These are phyloP conservation scores for Pseudogymnoascus sp. DNA, from an alignment of 2,329 filamentous ascomycete genomes.

Conservation along the genomic window DNA sequence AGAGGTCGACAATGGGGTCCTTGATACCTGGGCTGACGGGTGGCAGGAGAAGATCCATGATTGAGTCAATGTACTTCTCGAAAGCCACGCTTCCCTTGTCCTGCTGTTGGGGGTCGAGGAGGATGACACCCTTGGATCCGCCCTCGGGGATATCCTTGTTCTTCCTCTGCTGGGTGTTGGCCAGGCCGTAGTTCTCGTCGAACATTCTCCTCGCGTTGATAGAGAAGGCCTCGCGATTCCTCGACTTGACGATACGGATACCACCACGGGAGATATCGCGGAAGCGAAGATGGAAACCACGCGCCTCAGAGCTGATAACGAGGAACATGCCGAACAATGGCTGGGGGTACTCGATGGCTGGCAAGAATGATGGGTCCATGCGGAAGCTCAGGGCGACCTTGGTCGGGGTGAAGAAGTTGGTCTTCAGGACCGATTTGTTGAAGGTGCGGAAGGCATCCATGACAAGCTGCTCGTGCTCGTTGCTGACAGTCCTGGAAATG, in stretches of 20 bases:
- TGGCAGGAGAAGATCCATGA: conserved; percentile 85
- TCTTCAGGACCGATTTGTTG: conserved; percentile 90
- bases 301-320: conserved; percentile 91
- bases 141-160: conserved; percentile 99
- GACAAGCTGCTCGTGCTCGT: conserved; percentile 96
- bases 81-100: conserved; percentile 88
- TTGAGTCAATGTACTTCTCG: conserved; percentile 99
- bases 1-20: conserved; percentile 92
- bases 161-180: conserved; percentile 97
- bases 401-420: conserved; percentile 89
- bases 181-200: conserved; percentile 97
- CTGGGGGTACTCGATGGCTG: conserved; percentile 84
- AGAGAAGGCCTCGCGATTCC: conserved; percentile 88
- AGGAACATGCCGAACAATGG: conserved; percentile 97
- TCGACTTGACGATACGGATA: conserved; percentile 97
- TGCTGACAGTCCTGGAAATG: conserved; percentile 71
- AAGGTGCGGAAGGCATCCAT: conserved; percentile 96
- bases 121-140: conserved; percentile 93
- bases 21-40: conserved; percentile 94
- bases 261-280: conserved; percentile 93
- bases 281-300: conserved; percentile 96
- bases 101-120: conserved; percentile 89
- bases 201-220: conserved; percentile 97
- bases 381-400: conserved; percentile 98
- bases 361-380: conserved; percentile 80